A percentile compares a stretch with the other conserved stretches of the same genome.
These are phyloP conservation scores for Leishmania tarentolae DNA, from an alignment of 208 protist genomes.

Conservation along the genomic window DNA sequence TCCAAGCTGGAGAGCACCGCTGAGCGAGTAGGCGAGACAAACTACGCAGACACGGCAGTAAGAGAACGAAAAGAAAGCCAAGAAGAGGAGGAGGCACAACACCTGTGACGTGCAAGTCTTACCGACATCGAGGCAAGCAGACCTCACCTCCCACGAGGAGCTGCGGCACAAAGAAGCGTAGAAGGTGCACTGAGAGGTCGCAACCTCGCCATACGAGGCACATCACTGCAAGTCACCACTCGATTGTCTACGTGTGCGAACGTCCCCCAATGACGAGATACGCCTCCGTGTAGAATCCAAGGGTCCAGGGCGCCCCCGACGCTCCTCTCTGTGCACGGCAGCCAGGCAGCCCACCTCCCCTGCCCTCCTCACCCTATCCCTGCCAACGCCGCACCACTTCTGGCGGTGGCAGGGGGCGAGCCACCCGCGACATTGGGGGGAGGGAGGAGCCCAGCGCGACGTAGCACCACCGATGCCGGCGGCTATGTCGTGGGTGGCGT, in stretches of 20 bases:
- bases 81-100: neutral
- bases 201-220: neutral
- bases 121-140: neutral
- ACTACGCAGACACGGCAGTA: neutral
- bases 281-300: neutral
- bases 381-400: neutral
- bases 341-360: neutral
- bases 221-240: neutral
- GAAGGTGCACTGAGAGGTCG: neutral
- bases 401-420: too few relatives aligned
- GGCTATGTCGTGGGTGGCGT: too few relatives aligned
- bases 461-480: too few relatives aligned
- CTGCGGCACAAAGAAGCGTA: neutral
- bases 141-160: neutral
- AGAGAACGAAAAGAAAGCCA: neutral
- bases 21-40: neutral
- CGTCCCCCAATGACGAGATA: neutral
- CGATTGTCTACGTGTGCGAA: neutral
- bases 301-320: neutral
- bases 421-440: too few relatives aligned
- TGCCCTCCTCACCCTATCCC: neutral
- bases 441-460: too few relatives aligned
- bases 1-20: neutral
- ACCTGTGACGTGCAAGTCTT: neutral
- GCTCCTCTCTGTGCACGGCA: neutral